Conservation (phyloP, 441 rosid genomes). For the Melastoma candidum region DNA sequence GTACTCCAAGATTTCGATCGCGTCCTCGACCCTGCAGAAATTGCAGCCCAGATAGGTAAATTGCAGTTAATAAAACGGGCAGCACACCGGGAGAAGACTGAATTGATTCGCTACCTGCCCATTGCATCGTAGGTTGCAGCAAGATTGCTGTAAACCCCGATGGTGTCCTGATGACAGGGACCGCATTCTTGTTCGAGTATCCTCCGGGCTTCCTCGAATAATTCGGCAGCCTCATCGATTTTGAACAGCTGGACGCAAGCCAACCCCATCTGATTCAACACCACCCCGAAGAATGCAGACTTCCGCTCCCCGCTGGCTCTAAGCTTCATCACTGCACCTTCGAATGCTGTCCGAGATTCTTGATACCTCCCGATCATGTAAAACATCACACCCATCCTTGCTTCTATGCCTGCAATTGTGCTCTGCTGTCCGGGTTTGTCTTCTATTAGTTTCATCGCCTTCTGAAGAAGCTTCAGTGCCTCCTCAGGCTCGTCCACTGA, state of each 20-base stretch:
- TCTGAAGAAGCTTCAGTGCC: conserved; percentile 26
- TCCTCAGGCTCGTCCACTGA: conserved; percentile 25
- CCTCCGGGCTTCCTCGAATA: conserved; percentile 30
- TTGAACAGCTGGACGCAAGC: conserved; percentile 25
- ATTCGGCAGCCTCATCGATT: conserved; percentile 27
- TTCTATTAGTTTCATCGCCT: conserved; percentile 23
- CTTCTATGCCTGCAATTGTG: conserved; percentile 33
- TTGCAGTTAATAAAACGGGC: conserved; percentile 2
- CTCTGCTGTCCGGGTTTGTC: conserved; percentile 24
- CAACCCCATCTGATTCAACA: conserved; percentile 38
- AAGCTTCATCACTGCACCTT: conserved; percentile 26
- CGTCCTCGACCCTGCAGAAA: conserved; percentile 29
- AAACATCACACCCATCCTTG: conserved; percentile 32
- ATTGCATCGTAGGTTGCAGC: conserved; percentile 39
- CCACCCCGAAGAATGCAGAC: conserved; percentile 35
- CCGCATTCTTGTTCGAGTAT: conserved; percentile 34
- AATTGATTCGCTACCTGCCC: conserved; percentile 22
- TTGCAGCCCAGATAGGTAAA: conserved; percentile 3
- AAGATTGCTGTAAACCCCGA: conserved; percentile 35
- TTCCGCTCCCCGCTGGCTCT: conserved; percentile 27
- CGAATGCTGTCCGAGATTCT: conserved; percentile 21
- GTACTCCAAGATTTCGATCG: conserved; percentile 35
- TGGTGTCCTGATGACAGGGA: conserved; percentile 26
- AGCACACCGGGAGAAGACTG: neutral
- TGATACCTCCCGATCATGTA: conserved; percentile 28